Conservation (phyloP, 1,139 yeast species). For the Hansenula sp. region DNA sequence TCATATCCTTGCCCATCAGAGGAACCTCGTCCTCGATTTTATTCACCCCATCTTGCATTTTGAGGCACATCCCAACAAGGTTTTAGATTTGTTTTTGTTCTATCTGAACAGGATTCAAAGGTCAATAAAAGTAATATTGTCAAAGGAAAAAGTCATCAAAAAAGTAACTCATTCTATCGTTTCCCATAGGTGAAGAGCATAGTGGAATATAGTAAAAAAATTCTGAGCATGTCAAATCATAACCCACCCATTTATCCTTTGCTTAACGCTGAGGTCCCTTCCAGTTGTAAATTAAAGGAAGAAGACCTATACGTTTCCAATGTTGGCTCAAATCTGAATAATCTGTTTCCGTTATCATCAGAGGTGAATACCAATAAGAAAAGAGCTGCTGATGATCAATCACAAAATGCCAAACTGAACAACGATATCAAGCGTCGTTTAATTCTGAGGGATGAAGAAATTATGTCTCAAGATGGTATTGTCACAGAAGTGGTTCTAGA, state of each 20-base stretch:
- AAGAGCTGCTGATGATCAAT: conserved; percentile 17
- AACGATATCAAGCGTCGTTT: conserved; percentile 16
- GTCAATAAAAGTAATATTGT: no score
- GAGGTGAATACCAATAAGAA: conserved; percentile 10
- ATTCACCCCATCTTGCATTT: no score
- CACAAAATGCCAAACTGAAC: conserved; percentile 5
- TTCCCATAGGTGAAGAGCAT: no score
- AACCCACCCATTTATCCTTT: conserved; percentile 21
- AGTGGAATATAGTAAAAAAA: no score
- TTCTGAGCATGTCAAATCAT: conserved; percentile 6
- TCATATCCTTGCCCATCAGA: no score
- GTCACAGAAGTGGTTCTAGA: neutral
- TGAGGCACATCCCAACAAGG: no score
- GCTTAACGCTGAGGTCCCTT: conserved; percentile 13
- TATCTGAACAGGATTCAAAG: no score
- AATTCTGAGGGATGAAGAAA: conserved; percentile 12
- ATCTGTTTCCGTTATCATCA: conserved; percentile 2
- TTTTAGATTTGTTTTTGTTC: no score
- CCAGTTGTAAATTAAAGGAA: conserved; percentile 13
- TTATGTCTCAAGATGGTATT: neutral
- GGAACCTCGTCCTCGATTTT: no score
- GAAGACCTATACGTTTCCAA: conserved; percentile 10
- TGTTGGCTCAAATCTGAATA: conserved; percentile 5
- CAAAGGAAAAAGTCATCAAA: no score
- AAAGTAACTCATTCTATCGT: no score